phyloP scores from a whole-genome alignment of 768 basidiomycete genomes.

The Xerocomellus intermedius region DNA sequence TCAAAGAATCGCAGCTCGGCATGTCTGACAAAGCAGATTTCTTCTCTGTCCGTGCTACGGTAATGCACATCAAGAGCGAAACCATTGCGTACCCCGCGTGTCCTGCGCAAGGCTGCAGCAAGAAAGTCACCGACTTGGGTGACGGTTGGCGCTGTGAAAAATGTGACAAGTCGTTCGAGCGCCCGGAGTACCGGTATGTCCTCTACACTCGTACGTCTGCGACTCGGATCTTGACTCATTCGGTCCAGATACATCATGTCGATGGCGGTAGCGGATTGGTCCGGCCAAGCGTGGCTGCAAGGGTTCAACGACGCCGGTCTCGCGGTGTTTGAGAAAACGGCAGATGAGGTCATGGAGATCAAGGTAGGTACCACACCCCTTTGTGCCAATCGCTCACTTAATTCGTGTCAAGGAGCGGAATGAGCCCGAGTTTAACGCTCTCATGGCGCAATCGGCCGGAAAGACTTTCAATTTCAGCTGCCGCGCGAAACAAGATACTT shows the following conservation, averaged over 20 bases:
- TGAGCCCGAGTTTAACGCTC: conserved; percentile 53
- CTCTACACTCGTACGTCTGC: not conserved
- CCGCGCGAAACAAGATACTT: conserved; percentile 85
- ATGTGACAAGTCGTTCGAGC: conserved; percentile 67
- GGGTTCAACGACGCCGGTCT: conserved; percentile 93
- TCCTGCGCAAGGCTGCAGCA: conserved; percentile 74
- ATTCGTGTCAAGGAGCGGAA: conserved; percentile 49
- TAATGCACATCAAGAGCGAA: conserved; percentile 84
- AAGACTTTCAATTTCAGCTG: conserved; percentile 79
- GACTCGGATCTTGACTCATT: conserved; percentile 1
- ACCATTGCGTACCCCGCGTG: conserved; percentile 90
- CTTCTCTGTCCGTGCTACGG: conserved; percentile 78
- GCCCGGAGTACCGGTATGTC: conserved; percentile 79
- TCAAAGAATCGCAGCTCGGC: conserved; percentile 76
- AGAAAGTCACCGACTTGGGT: conserved; percentile 78
- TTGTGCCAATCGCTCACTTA: not conserved
- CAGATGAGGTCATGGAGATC: conserved; percentile 73
- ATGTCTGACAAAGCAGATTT: conserved; percentile 74
- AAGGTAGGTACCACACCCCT: conserved; percentile 43
- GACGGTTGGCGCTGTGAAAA: conserved; percentile 91
- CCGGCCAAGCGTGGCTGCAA: conserved; percentile 87
- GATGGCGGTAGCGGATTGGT: conserved; percentile 87
- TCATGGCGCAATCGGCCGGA: conserved; percentile 65
- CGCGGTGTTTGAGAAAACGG: conserved; percentile 71
- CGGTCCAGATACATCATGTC: conserved; percentile 69